These are phyloP conservation scores for Pelargonium nanum DNA, from an alignment of 345 rosid species.

Conservation along the genomic window DNA sequence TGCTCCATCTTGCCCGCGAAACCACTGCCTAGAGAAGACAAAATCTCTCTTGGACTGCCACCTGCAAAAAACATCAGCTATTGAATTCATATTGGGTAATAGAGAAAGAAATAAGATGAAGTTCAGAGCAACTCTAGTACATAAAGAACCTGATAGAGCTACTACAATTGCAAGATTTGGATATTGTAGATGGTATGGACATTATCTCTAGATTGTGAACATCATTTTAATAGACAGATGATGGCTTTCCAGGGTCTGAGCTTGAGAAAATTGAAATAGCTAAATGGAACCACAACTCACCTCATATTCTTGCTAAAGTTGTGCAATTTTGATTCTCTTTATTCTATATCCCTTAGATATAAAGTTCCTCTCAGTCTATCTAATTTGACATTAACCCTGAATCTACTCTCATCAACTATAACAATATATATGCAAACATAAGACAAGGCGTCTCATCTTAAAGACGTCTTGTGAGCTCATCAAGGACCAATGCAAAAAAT, in stretches of 20 bases:
- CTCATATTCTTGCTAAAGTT: too few relatives aligned
- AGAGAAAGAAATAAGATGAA: neutral
- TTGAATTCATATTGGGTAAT: neutral
- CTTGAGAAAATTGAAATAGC: neutral
- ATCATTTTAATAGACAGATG: neutral
- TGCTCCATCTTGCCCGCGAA: conserved; percentile 91
- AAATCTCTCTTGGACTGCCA: conserved; percentile 92
- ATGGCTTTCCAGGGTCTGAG: neutral
- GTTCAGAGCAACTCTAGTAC: neutral
- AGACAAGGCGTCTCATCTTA: too few relatives aligned
- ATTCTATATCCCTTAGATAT: too few relatives aligned
- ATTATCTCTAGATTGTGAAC: neutral
- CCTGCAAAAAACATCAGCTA: conserved; percentile 33
- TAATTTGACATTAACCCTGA: too few relatives aligned
- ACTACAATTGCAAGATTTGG: neutral
- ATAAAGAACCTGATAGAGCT: neutral
- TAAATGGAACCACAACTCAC: too few relatives aligned
- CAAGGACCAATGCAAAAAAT: too few relatives aligned
- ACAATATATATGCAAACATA: too few relatives aligned
- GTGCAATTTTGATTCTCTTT: too few relatives aligned
- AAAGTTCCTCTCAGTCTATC: too few relatives aligned
- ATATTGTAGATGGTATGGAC: too few relatives aligned
- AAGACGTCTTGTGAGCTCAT: too few relatives aligned
- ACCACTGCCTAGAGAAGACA: conserved; percentile 96
- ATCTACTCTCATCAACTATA: too few relatives aligned